Conservation (phyloP, 257 asterid species). For the Mentha longifolia region DNA sequence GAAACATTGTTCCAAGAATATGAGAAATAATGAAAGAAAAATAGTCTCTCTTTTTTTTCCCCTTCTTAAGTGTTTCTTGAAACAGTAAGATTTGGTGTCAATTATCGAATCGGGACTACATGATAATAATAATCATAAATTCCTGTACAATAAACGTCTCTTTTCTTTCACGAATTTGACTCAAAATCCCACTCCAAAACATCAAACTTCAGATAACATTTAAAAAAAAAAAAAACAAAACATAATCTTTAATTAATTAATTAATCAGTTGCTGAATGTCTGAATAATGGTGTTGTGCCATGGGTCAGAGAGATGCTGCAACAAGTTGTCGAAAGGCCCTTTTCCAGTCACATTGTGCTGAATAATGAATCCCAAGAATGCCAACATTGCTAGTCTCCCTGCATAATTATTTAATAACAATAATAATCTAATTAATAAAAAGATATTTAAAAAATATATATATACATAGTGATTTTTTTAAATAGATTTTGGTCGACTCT, state of each 20-base stretch:
- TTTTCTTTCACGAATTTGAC: slow-evolving; percentile 11
- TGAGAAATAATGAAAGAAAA: slow-evolving; percentile 11
- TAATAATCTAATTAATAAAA: no score
- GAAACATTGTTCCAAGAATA: no score
- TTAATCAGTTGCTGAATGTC: slow-evolving; percentile 49
- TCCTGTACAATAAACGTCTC: slow-evolving; percentile 48
- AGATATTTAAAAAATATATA: no score
- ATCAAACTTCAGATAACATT: slow-evolving; percentile 38
- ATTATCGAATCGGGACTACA: slow-evolving; percentile 12
- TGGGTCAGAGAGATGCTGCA: slow-evolving; percentile 95
- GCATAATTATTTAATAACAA: slow-evolving; percentile 25
- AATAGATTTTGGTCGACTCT: background rate
- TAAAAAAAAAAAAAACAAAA: slow-evolving; percentile 23
- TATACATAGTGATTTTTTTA: no score
- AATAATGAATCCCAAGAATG: slow-evolving; percentile 85
- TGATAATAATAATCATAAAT: slow-evolving; percentile 12
- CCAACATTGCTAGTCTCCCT: slow-evolving; percentile 98
- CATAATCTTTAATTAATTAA: slow-evolving; percentile 24
- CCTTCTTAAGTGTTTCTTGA: slow-evolving; percentile 14
- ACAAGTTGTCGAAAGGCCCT: slow-evolving; percentile 89
- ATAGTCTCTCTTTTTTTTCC: background rate
- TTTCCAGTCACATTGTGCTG: slow-evolving; percentile 97
- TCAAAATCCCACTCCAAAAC: slow-evolving; percentile 39
- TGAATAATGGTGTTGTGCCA: slow-evolving; percentile 98
- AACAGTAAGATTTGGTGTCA: slow-evolving; percentile 21